Evolutionary conservation across 2,329 filamentous ascomycete species (phyloP).

Genomic region (Scorias spongiosa): DNA sequence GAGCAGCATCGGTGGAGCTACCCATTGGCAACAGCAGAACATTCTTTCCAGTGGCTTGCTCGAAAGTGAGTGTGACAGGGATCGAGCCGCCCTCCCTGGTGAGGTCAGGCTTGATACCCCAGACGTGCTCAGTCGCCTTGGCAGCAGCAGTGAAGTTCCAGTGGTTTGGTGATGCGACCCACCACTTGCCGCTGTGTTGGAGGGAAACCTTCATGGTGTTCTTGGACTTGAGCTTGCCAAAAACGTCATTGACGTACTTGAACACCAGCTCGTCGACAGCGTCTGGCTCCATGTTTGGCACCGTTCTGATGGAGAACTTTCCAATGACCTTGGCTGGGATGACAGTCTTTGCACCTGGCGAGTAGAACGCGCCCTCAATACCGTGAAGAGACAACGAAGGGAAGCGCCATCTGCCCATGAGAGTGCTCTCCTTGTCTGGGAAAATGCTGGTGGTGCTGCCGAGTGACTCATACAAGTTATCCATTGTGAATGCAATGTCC

Average conservation of each 20-base stretch:
- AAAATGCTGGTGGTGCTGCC: slow-evolving; percentile 80
- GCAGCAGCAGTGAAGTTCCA: slow-evolving; percentile 95
- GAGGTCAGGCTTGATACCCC: slow-evolving; percentile 83
- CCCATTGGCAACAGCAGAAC: slow-evolving; percentile 93
- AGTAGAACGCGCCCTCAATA: slow-evolving; percentile 85
- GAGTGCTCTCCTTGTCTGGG: slow-evolving; percentile 73
- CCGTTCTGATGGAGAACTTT: slow-evolving; percentile 85
- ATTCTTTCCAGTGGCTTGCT: slow-evolving; percentile 96
- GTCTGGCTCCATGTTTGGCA: slow-evolving; percentile 91
- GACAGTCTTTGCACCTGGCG: slow-evolving; percentile 56
- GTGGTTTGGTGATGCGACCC: slow-evolving; percentile 93
- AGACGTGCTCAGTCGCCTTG: slow-evolving; percentile 94
- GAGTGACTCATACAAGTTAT: slow-evolving; percentile 80
- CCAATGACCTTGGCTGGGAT: slow-evolving; percentile 28
- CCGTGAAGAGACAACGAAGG: slow-evolving; percentile 91
- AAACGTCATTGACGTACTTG: slow-evolving; percentile 69
- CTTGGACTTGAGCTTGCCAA: slow-evolving; percentile 78
- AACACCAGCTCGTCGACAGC: slow-evolving; percentile 75
- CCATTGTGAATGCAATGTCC: slow-evolving; percentile 87
- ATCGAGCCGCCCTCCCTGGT: slow-evolving; percentile 96
- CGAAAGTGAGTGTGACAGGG: slow-evolving; percentile 90
- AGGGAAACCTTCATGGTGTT: slow-evolving; percentile 72
- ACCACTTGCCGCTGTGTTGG: slow-evolving; percentile 94
- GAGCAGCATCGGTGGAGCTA: slow-evolving; percentile 86
- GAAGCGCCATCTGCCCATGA: slow-evolving; percentile 94